These are phyloP conservation scores for Trichoderma sp. DNA, from an alignment of 2,329 filamentous ascomycete genomes.

Conservation along the genomic window DNA sequence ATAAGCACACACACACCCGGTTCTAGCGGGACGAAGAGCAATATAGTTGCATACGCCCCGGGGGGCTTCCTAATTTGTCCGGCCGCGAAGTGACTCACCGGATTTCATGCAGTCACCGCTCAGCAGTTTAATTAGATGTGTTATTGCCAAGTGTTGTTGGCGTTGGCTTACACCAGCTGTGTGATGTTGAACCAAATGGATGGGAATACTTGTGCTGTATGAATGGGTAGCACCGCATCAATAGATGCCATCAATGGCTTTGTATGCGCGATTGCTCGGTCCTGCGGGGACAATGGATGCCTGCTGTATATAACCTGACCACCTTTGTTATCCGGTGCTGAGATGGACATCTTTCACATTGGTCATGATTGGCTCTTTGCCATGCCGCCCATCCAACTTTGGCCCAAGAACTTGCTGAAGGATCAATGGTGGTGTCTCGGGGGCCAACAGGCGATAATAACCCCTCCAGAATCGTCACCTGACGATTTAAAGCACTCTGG, in stretches of 20 bases:
- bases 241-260: neutral
- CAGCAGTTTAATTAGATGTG: neutral
- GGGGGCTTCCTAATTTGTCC: slow-evolving; percentile 1
- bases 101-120: neutral
- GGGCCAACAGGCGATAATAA: neutral
- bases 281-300: neutral
- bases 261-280: neutral
- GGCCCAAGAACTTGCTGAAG: neutral
- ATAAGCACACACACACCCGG: neutral
- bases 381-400: neutral
- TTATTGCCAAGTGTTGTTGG: neutral
- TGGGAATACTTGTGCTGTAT: neutral
- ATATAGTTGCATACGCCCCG: neutral
- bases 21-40: slow-evolving; percentile 1
- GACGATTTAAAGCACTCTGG: neutral
- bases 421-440: neutral
- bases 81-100: slow-evolving; percentile 1
- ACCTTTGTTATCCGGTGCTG: neutral
- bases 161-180: neutral
- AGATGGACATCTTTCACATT: neutral
- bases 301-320: neutral
- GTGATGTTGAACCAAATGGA: neutral
- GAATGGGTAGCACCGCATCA: neutral
- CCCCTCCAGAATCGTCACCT: neutral
- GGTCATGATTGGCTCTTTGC: neutral